These are phyloP conservation scores for Saccharomyces hybrid DNA, from an alignment of 1,139 yeast genomes.

Conservation along the genomic window DNA sequence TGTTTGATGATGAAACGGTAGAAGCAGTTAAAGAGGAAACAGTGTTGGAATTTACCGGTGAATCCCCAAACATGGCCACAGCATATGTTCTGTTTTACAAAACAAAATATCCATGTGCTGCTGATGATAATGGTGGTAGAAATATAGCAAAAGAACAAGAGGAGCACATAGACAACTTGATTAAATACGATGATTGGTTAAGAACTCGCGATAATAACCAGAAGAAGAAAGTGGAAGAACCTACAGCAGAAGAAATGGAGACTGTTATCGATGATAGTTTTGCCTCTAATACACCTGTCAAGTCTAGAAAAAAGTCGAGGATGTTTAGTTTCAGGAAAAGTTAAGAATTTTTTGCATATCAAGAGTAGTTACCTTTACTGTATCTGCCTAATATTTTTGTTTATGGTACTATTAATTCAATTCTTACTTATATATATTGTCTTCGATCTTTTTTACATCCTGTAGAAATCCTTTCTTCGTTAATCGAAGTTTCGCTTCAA, in stretches of 20 bases:
- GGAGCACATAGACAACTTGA: slow-evolving; percentile 21
- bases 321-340: slow-evolving; percentile 18
- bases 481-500: neutral
- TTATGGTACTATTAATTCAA: neutral
- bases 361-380: neutral
- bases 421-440: neutral
- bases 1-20: slow-evolving; percentile 93
- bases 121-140: neutral
- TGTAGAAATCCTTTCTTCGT: no score
- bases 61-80: slow-evolving; percentile 79
- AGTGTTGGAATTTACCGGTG: slow-evolving; percentile 83
- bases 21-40: slow-evolving; percentile 78
- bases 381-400: neutral
- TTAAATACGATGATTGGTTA: slow-evolving; percentile 20
- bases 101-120: slow-evolving; percentile 20
- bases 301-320: slow-evolving; percentile 12
- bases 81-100: slow-evolving; percentile 84
- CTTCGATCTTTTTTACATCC: neutral
- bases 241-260: neutral
- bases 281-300: neutral
- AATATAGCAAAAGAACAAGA: slow-evolving; percentile 7
- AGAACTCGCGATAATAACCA: slow-evolving; percentile 2
- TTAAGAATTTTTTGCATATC: neutral
- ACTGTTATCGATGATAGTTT: neutral
- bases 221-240: slow-evolving; percentile 1